These are phyloP conservation scores for Tetrahymena elliotti DNA, from an alignment of 73 alveolate genomes.

Conservation along the genomic window DNA sequence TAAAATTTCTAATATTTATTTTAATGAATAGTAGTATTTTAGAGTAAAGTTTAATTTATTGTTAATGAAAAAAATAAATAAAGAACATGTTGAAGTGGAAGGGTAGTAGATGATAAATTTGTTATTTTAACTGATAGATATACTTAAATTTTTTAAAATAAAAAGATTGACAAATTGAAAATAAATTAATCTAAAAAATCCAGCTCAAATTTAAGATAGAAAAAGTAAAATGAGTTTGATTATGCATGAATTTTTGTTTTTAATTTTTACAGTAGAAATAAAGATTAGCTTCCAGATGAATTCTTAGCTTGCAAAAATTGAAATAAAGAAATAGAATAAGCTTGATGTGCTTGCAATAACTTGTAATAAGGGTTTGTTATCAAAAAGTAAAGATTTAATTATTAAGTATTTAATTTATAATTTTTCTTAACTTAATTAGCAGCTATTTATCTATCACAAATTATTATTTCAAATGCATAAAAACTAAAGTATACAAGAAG, in stretches of 20 bases:
- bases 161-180: not conserved
- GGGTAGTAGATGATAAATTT: no score
- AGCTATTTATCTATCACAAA: not conserved
- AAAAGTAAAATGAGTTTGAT: not conserved
- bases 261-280: not conserved
- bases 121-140: not conserved
- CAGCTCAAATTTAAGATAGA: not conserved
- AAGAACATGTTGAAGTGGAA: no score
- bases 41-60: no score
- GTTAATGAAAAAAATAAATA: no score
- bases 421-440: not conserved
- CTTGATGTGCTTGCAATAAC: not conserved
- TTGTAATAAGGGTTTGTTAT: not conserved
- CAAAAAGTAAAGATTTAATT: not conserved
- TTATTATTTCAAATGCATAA: not conserved
- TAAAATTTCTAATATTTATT: no score
- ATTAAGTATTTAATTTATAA: not conserved
- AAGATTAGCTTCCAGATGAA: not conserved
- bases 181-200: not conserved
- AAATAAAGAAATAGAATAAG: not conserved
- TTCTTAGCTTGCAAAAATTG: not conserved
- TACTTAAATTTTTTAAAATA: not conserved
- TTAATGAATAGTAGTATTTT: no score
- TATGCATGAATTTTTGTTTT: not conserved
- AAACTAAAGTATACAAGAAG: not conserved